Percentiles rank a stretch among this genome's conserved stretches.
phyloP scores from a whole-genome alignment of 805 yeast genomes.

The Danielia oregonensis region DNA sequence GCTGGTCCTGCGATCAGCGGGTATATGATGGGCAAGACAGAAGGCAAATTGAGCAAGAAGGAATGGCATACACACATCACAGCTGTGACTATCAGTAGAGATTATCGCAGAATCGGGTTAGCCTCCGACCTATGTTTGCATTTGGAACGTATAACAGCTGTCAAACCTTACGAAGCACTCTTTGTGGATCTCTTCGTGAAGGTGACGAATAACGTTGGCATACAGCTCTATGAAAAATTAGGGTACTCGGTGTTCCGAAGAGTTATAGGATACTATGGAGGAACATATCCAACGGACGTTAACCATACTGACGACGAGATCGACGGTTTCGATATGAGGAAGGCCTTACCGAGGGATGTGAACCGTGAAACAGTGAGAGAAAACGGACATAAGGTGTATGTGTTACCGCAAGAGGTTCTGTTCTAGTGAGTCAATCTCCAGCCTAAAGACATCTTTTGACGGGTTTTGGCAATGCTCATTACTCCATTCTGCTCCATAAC shows the following conservation, averaged over 20 bases:
- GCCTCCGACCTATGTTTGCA: conserved; percentile 77
- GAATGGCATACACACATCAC: conserved; percentile 98
- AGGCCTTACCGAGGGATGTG: conserved; percentile 55
- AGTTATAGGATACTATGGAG: conserved; percentile 84
- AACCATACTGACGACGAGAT: conserved; percentile 55
- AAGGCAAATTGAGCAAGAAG: conserved; percentile 59
- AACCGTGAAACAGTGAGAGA: conserved; percentile 50
- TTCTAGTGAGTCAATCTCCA: too few species aligned
- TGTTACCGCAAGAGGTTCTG: conserved; percentile 62
- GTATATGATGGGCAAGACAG: conserved; percentile 95
- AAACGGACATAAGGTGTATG: conserved; percentile 58
- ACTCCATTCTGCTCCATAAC: neutral
- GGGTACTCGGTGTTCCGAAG: conserved; percentile 85
- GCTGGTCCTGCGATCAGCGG: conserved; percentile 43
- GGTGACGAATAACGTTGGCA: conserved; percentile 77
- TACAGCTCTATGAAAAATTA: conserved; percentile 75
- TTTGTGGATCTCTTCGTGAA: conserved; percentile 91
- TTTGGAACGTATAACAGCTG: conserved; percentile 67
- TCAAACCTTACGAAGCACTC: conserved; percentile 70
- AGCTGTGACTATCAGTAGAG: conserved; percentile 86
- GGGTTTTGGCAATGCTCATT: neutral
- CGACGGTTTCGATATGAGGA: conserved; percentile 90
- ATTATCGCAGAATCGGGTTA: conserved; percentile 78
- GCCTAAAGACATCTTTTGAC: neutral
- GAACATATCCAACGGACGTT: conserved; percentile 43